Percentiles rank a stretch among this genome's conserved stretches.
Conservation (phyloP, 2,329 filamentous ascomycete genomes). For the Fusarium tanahbumbuense region DNA sequence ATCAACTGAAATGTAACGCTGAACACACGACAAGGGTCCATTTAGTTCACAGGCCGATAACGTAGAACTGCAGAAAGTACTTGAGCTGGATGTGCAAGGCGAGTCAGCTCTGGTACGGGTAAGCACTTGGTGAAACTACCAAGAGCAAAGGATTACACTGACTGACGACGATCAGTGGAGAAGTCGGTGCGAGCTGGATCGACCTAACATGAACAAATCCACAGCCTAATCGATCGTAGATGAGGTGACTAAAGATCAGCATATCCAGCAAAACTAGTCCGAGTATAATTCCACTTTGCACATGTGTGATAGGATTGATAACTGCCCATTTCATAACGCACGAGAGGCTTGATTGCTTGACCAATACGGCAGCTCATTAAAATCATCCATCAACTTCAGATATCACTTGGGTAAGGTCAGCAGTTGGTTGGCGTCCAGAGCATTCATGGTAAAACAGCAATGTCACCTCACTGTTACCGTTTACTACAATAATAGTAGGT, state of each 20-base stretch:
- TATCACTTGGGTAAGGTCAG: not conserved
- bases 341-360: constrained; percentile 5
- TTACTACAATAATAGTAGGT: constrained; percentile 1
- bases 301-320: not conserved
- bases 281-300: not conserved
- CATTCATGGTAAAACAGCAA: constrained; percentile 1
- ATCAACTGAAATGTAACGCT: constrained; percentile 26
- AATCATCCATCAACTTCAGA: not conserved
- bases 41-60: not conserved
- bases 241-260: constrained; percentile 33
- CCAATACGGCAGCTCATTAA: not conserved
- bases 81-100: constrained; percentile 7
- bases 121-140: constrained; percentile 10
- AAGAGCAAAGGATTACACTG: constrained; percentile 7
- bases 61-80: not conserved
- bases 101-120: constrained; percentile 17
- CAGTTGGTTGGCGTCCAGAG: not conserved
- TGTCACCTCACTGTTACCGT: constrained; percentile 27
- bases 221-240: constrained; percentile 30
- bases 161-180: constrained; percentile 30
- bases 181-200: constrained; percentile 12
- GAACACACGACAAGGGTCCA: not conserved
- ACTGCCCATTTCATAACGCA: constrained; percentile 13
- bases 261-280: not conserved
- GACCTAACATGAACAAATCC: constrained; percentile 2